Evolutionary conservation across 2,329 filamentous ascomycete species (phyloP), one percentile per base, ranked within the genome.

Genomic region (Colletotrichum zoysiae): DNA sequence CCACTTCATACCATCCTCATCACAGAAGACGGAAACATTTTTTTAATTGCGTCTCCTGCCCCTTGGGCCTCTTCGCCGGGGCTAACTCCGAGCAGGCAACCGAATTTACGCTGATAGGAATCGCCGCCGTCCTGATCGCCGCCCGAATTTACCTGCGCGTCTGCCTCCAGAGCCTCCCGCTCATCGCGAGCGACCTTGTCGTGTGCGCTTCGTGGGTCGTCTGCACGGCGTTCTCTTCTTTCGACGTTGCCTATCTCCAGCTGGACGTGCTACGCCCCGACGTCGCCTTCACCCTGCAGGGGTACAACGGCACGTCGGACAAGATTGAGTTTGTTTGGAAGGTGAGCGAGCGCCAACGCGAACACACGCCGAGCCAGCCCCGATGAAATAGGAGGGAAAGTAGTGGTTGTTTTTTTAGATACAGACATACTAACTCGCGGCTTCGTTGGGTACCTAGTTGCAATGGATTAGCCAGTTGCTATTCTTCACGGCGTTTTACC

Each of bases 401-500:
- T 30, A 5, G 30, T 30, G 42, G 12, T n/a, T n/a, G n/a, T 26
- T 18, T 35, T 44, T 1, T 20, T 46, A 16, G 3, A 18, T 23
- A 1, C 16, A 0, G 8, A 5, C 2, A 16, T 12, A 14, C 26
- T 9, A 26, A 42, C n/a, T 9, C 5, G 16, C 16, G 26, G 4
- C 1, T 14, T 1, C 38, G 2, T 30, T 1, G 46, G 46, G 46
- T 16, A 30, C 30, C 30, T 30, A 63, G 60, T 33, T 55, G 20
- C 60, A 63, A 63, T 63, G n/a, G n/a, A 23, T 5, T 4, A 38
- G 48, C 8, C 48, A 53, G 2, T 50, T 63, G 5, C 35, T 33
- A 2, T 63, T 63, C 46, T 63, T 42, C 38, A 63, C 60, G 14
- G 33, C 48, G 23, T 63, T 63, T 35, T 63, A 63, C 30, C 35